These are phyloP conservation scores for Cladosporium sp. DNA, from an alignment of 2,329 filamentous ascomycete species.

Conservation along the genomic window DNA sequence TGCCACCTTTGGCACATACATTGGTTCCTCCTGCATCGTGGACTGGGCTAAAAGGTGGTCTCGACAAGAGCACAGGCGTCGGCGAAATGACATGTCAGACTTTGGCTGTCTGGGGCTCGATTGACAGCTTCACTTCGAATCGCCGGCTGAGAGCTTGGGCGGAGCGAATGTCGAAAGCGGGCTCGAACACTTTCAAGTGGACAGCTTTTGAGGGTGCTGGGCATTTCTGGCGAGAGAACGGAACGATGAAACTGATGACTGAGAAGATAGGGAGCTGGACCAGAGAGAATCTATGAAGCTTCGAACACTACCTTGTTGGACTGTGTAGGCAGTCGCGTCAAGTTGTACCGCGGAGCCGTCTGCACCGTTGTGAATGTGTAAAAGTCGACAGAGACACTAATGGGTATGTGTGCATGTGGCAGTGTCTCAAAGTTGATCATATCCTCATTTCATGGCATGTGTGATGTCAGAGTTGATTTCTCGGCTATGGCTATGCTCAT, in stretches of 20 bases:
- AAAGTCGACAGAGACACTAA: too few species aligned
- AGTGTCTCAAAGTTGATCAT: too few species aligned
- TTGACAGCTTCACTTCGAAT: conserved; percentile 67
- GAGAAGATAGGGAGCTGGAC: neutral
- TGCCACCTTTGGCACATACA: conserved; percentile 39
- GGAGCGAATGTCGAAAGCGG: conserved; percentile 42
- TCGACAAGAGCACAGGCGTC: conserved; percentile 35
- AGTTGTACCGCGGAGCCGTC: too few species aligned
- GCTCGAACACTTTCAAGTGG: conserved; percentile 34
- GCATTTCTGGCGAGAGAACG: conserved; percentile 48
- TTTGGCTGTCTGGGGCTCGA: conserved; percentile 69
- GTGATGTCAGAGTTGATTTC: too few species aligned
- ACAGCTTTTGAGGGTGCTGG: conserved; percentile 47
- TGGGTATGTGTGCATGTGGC: too few species aligned
- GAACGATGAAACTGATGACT: conserved; percentile 28
- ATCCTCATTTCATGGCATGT: too few species aligned
- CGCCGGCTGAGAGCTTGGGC: conserved; percentile 66
- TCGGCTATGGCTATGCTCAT: too few species aligned
- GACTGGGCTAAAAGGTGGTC: conserved; percentile 16
- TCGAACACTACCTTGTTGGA: neutral
- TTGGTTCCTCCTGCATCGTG: conserved; percentile 26
- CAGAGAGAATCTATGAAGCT: neutral
- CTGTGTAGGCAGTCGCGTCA: too few species aligned
- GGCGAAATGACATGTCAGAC: conserved; percentile 54
- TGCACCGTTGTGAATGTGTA: too few species aligned